These are phyloP conservation scores for Aaosphaeria pasadenensis DNA, from an alignment of 2,329 filamentous ascomycete genomes.

Conservation along the genomic window DNA sequence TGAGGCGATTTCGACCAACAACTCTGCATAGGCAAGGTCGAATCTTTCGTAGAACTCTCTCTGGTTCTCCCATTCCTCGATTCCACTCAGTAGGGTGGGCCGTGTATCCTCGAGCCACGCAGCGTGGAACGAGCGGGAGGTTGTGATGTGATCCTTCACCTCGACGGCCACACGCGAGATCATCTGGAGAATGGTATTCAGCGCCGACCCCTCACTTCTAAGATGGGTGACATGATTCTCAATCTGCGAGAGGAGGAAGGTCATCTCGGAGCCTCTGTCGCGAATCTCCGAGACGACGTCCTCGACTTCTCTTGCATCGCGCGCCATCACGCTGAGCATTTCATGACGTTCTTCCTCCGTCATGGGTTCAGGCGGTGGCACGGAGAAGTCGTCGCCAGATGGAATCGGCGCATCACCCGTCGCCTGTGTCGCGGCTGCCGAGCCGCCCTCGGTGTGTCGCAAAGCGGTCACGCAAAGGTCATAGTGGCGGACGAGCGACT, in stretches of 20 bases:
- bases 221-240: constrained; percentile 60
- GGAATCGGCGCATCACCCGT: constrained; percentile 33
- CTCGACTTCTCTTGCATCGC: constrained; percentile 64
- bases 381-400: constrained; percentile 24
- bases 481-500: constrained; percentile 82
- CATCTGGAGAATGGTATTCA: constrained; percentile 61
- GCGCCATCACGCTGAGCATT: constrained; percentile 76
- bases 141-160: constrained; percentile 63
- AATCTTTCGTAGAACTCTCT: constrained; percentile 86
- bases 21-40: constrained; percentile 74
- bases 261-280: constrained; percentile 74
- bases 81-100: constrained; percentile 61
- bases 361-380: constrained; percentile 66
- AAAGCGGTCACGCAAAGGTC: constrained; percentile 91
- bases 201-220: constrained; percentile 54
- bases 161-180: constrained; percentile 67
- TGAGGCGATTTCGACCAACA: constrained; percentile 80
- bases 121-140: constrained; percentile 60
- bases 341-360: constrained; percentile 73
- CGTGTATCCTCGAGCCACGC: constrained; percentile 71
- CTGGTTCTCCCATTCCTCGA: constrained; percentile 74
- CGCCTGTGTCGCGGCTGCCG: constrained; percentile 45
- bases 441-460: constrained; percentile 72
- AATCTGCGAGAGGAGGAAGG: constrained; percentile 64
- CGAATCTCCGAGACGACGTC: constrained; percentile 67